Conservation (phyloP, 306 rosid genomes). For the Adenanthera pavonina region DNA sequence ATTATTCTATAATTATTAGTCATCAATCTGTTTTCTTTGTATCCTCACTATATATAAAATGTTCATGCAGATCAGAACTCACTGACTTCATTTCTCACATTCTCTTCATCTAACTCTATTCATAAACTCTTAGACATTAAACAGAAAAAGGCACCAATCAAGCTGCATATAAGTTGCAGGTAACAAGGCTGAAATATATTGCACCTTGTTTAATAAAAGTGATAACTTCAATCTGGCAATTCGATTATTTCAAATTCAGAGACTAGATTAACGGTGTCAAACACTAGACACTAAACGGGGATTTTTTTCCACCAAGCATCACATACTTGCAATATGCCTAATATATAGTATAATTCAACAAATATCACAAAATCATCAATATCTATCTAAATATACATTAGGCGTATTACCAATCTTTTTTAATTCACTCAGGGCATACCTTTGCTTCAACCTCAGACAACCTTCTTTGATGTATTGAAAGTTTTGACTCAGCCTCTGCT, state of each 20-base stretch:
- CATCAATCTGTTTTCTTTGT: not conserved
- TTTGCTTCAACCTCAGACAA: conserved; percentile 71
- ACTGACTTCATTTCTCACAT: not conserved
- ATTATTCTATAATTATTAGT: too few relatives aligned
- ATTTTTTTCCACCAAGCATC: not conserved
- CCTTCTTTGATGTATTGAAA: conserved; percentile 69
- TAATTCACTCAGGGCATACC: conserved; percentile 51
- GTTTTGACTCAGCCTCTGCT: conserved; percentile 76
- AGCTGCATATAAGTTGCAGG: not conserved
- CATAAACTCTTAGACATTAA: not conserved
- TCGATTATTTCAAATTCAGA: not conserved
- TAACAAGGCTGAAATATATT: not conserved
- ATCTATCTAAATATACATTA: not conserved
- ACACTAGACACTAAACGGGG: not conserved
- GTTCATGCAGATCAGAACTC: not conserved
- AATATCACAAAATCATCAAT: not conserved
- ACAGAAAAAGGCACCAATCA: conserved; percentile 15
- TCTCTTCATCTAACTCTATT: not conserved
- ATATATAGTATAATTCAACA: not conserved
- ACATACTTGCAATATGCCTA: not conserved
- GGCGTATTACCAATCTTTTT: not conserved
- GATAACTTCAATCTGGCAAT: not conserved
- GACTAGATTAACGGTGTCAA: not conserved
- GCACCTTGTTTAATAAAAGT: not conserved
- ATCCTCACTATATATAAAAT: not conserved